These are phyloP conservation scores for Hyaloperonospora arabidopsidis DNA, from an alignment of 352 stramenopile species.

Conservation along the genomic window DNA sequence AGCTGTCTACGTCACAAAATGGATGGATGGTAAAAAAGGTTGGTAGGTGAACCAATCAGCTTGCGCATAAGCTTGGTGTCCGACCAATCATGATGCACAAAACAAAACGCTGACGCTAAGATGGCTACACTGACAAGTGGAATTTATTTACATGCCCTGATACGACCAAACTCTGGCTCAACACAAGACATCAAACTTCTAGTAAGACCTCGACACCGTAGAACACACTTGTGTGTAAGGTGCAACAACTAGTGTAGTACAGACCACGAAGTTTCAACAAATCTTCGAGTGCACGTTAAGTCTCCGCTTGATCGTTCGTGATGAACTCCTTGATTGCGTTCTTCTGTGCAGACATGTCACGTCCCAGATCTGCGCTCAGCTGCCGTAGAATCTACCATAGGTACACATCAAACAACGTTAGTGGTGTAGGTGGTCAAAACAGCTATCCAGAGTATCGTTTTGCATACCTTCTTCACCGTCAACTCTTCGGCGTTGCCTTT, in stretches of 20 bases:
- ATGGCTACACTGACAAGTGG: too few species aligned
- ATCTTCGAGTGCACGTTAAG: constrained; percentile 4
- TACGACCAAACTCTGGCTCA: too few species aligned
- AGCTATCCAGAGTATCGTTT: too few species aligned
- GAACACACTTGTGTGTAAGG: too few species aligned
- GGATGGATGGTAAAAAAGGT: constrained; percentile 23
- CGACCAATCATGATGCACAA: too few species aligned
- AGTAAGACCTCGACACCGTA: too few species aligned
- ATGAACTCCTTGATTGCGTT: constrained; percentile 80
- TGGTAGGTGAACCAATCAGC: too few species aligned
- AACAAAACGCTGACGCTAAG: too few species aligned
- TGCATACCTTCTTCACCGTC: constrained; percentile 72
- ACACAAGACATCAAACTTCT: too few species aligned
- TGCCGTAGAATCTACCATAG: constrained; percentile 57
- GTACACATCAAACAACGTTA: constrained; percentile 3
- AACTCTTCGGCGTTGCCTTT: constrained; percentile 68
- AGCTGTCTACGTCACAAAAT: constrained; percentile 25
- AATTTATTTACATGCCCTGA: too few species aligned
- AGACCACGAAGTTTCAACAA: neutral
- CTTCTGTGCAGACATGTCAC: constrained; percentile 65
- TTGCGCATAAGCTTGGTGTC: too few species aligned
- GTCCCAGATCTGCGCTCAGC: constrained; percentile 53
- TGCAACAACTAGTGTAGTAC: too few species aligned
- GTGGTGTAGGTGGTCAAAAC: neutral
- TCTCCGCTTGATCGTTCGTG: constrained; percentile 29